phyloP scores from a whole-genome alignment of 2,329 filamentous ascomycete genomes.

The Cordyceps javanica region DNA sequence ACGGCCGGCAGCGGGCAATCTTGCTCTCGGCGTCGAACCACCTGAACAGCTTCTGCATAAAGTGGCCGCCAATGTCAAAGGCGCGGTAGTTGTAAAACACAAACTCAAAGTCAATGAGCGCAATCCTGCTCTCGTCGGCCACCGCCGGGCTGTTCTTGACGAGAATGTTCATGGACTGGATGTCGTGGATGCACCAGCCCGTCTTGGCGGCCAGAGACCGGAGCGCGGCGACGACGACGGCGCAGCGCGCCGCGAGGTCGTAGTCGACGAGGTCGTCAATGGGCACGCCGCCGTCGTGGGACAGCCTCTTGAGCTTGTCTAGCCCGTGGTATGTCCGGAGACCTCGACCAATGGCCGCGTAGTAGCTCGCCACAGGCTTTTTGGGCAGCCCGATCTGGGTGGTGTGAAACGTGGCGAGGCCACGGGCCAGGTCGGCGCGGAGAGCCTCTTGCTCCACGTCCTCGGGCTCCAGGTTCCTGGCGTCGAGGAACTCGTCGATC shows the following conservation, averaged over 20 bases:
- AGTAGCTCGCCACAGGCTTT: slow-evolving; percentile 8
- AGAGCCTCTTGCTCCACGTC: slow-evolving; percentile 15
- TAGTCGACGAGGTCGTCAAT: slow-evolving; percentile 15
- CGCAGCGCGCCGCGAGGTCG: slow-evolving; percentile 10
- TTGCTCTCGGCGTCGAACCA: slow-evolving; percentile 16
- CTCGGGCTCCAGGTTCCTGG: slow-evolving; percentile 14
- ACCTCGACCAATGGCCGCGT: slow-evolving; percentile 8
- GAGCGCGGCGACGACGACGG: slow-evolving; percentile 1
- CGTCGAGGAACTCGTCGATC: slow-evolving; percentile 17
- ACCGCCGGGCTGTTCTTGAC: slow-evolving; percentile 9
- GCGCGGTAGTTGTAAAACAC: slow-evolving; percentile 17
- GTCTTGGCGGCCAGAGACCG: slow-evolving; percentile 10
- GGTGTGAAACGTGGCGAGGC: slow-evolving; percentile 14
- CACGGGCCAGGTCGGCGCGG: slow-evolving; percentile 14
- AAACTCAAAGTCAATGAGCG: slow-evolving; percentile 18
- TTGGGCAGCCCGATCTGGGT: not conserved
- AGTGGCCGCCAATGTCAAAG: slow-evolving; percentile 18
- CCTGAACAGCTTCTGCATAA: slow-evolving; percentile 18
- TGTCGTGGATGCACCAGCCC: slow-evolving; percentile 17
- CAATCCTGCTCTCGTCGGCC: not conserved
- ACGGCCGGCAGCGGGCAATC: slow-evolving; percentile 14
- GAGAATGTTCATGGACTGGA: slow-evolving; percentile 18
- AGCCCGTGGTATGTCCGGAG: slow-evolving; percentile 12
- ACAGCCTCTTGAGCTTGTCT: slow-evolving; percentile 14
- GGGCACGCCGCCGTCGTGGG: slow-evolving; percentile 11